A percentile compares a stretch with the other conserved stretches of the same genome.
Conservation (phyloP, 257 asterid species). For the Apocynum venetum region DNA sequence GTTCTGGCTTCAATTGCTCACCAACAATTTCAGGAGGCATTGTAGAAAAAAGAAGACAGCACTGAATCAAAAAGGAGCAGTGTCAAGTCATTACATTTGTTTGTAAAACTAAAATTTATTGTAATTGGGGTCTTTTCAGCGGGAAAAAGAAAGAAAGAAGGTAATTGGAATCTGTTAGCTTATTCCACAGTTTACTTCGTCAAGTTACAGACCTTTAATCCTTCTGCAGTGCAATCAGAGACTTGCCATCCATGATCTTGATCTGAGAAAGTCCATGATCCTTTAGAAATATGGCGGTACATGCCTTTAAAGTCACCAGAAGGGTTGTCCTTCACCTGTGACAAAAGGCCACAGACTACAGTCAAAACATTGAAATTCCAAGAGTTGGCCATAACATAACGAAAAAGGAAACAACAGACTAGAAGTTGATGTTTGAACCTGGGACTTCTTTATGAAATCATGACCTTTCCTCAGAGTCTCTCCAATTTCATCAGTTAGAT, state of each 20-base stretch:
- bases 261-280: constrained; percentile 94
- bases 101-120: neutral
- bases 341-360: neutral
- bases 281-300: constrained; percentile 84
- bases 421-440: constrained; percentile 35
- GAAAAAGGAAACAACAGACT: neutral
- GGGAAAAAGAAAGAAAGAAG: too few species aligned
- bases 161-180: neutral
- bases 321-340: constrained; percentile 74
- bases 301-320: constrained; percentile 72
- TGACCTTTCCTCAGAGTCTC: constrained; percentile 71
- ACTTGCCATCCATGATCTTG: constrained; percentile 99
- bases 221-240: constrained; percentile 94
- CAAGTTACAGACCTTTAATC: constrained; percentile 51
- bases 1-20: constrained; percentile 55
- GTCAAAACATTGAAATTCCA: neutral
- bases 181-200: neutral
- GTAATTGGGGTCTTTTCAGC: too few species aligned
- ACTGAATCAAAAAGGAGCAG: constrained; percentile 28
- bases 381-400: neutral
- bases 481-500: constrained; percentile 52
- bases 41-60: constrained; percentile 73
- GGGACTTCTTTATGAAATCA: constrained; percentile 66
- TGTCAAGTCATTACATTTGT: neutral
- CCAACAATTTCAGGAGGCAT: constrained; percentile 83